Conservation (phyloP, 768 basidiomycete species). For the Termitomyces eurrhizus region DNA sequence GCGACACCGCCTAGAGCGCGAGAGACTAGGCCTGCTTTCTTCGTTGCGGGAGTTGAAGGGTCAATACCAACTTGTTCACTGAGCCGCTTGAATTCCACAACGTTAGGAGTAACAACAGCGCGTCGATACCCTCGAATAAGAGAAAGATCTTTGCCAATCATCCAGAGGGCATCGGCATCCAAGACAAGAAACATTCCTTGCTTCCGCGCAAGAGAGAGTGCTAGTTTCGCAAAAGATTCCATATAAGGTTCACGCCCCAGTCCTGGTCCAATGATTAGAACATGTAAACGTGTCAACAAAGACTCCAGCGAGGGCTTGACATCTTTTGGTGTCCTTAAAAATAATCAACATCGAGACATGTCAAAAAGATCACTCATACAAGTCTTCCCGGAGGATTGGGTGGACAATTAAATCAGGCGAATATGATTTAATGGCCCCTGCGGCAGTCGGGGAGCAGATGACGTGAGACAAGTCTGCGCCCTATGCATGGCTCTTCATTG, state of each 20-base stretch:
- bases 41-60: conserved; percentile 42
- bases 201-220: conserved; percentile 67
- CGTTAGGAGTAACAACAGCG: conserved; percentile 90
- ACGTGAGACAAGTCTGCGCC: conserved; percentile 96
- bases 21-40: conserved; percentile 72
- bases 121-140: conserved; percentile 82
- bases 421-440: conserved; percentile 92
- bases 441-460: conserved; percentile 92
- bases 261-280: conserved; percentile 91
- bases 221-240: conserved; percentile 76
- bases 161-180: conserved; percentile 89
- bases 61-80: conserved; percentile 70
- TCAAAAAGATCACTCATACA: conserved; percentile 34
- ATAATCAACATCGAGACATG: neutral
- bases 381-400: conserved; percentile 73
- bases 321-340: conserved; percentile 40
- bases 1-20: conserved; percentile 80
- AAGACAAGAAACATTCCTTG: conserved; percentile 87
- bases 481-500: conserved; percentile 29
- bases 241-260: conserved; percentile 90
- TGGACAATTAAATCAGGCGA: conserved; percentile 98
- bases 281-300: conserved; percentile 84
- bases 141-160: conserved; percentile 70
- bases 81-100: conserved; percentile 87
- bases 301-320: conserved; percentile 55